Base-by-base conservation (phyloP, 768 basidiomycete genomes). In the Lactifluus volemus region DNA sequence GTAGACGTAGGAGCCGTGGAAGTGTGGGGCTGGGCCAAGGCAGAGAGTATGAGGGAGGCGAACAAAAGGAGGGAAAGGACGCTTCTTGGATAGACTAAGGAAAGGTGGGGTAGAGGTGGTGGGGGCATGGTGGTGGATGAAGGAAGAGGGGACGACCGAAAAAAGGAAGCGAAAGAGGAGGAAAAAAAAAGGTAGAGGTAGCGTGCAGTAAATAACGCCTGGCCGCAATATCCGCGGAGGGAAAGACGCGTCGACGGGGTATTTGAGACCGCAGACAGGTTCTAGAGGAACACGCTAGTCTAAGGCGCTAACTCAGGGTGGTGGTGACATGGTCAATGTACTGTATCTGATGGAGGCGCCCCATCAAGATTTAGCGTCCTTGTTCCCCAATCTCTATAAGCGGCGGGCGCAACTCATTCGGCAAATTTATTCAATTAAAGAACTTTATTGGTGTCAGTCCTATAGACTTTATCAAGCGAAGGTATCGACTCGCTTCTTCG, bases 81-180 rank as follows among this genome's bases (percentile, higher is more conserved):
- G 52, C 34, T 34, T 32, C 15, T 53, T 53, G 44, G 54, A 55
- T 25, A 64, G 55, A 49, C 67, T 51, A 49, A 66, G 59, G 55
- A 70, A 65, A 56, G 69, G 67, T 64, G 67, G 58, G 49, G 67
- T 63, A 38, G 65, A 64, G 66, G 77, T 75, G 30, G 75, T 74
- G 34, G 41, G 54, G 44, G 21, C 53, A 61, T 57, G 60, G 12
- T 56, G 63, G 55, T 53, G 63, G 55, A 62, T 52, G 62, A 55
- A 30, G 57, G 63, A 56, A 64, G 60, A 60, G 58, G 45, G 59
- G 53, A 57, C 4, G 42, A 49, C 50, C 38, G 34, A 45, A 21
- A 47, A 44, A 49, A 21, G 36, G 8, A 12, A 7, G 45, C 14
- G 25, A 38, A 55, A 55, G 45, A 42, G 49, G 25, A 25, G 25